Evolutionary conservation across 345 rosid species (phyloP), one percentile per base, ranked within the genome.

Genomic region (rapeseed (Brassica napus)): DNA sequence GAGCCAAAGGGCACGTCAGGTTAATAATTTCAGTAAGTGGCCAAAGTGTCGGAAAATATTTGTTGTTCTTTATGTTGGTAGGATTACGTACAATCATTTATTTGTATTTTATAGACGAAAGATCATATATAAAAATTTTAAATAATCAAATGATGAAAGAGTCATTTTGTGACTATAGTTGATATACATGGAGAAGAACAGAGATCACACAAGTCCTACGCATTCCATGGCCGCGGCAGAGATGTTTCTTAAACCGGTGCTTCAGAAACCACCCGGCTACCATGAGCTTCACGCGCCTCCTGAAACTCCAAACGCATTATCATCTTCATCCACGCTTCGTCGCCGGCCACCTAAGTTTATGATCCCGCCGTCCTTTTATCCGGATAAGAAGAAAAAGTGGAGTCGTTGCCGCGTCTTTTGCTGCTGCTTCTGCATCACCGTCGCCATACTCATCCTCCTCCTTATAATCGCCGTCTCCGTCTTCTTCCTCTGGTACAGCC

Each of bases 231-330:
- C 81, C 2, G 42, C 42, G 86, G 83, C 86, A 10, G 88, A 85
- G 12, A 75, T 70, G 26, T 54, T 82, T 3, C 14, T 77, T 30
- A 82, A 82, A 79, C 91, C 89, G 60, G 75, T 81, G n/a, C 94
- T 93, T 30, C 88, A 89, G 77, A 91, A 82, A 73, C 94, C 97
- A 15, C 97, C 97, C 0, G 94, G 98, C 18, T 91, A 88, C 77
- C 85, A 69, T 23, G 89, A 91, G 55, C 89, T 90, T 1, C 79
- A 69, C 31, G 58, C 76, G 6, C 15, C 57, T 14, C 81, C 83
- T 5, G 75, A 73, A 4, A 72, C 74, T 55, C 69, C 57, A 26
- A 72, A 78, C 2, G 28, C 57, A 5, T 30, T 77, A 21, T 65
- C 86, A 3, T 35, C 42, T 6, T 35, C 42, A 35, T 35, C 42